Evolutionary conservation across 2,329 filamentous ascomycete genomes (phyloP), one percentile per base, ranked within the genome.

Genomic region (Thelonectria blattea): DNA sequence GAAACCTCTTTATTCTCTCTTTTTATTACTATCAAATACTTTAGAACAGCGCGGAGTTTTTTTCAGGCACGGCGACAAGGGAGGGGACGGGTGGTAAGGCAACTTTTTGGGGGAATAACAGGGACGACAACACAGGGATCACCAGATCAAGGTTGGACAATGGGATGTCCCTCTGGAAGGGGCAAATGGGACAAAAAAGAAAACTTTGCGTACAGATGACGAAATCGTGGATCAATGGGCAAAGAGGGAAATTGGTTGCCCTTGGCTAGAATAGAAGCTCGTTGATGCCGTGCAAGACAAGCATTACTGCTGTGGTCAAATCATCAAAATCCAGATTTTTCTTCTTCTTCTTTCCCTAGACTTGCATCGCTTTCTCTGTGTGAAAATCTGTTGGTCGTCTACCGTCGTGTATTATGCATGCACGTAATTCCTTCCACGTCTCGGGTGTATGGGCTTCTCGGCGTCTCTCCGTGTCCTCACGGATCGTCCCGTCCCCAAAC

Each of bases 41-140:
- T 60, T 65, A 52, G 52, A n/a, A 63, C 42, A 70, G 68, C 68
- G 63, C 41, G 68, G 68, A 65, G 68, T 68, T 70, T 55, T 46
- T 41, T 27, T 45, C 46, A 42, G 58, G 59, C 34, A 52, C 18
- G 54, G 45, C 22, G 51, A 47, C 22, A 41, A 43, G 22, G 27
- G 11, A 52, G 17, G 32, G 10, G 3, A 37, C 34, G 48, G 32
- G 34, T 15, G 30, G 20, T 18, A 27, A 30, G 27, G 45, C 11
- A 37, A 37, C 34, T 37, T 37, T 8, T n/a, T n/a, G n/a, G 22
- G 14, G 27, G 46, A 42, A 50, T 24, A 27, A 51, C 50, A 27
- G 22, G 24, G 45, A 41, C 32, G 46, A 32, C 37, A 60, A 24
- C 32, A 61, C 15, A 14, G 37, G 57, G 42, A 55, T 27, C 11